phyloP scores from a whole-genome alignment of 306 rosid genomes.

The Prunus mongolica region DNA sequence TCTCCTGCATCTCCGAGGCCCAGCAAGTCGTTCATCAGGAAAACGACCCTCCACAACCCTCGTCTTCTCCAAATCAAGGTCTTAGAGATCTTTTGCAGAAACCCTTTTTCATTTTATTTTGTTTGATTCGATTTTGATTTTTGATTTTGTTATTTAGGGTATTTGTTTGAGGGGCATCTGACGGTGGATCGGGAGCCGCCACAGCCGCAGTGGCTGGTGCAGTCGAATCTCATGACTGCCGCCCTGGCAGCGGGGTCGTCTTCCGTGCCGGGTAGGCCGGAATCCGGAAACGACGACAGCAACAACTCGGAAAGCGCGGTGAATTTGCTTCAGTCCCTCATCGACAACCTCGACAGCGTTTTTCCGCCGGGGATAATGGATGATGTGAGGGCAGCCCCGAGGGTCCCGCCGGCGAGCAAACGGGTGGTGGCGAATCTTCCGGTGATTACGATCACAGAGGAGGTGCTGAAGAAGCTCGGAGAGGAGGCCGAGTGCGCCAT shows the following conservation, averaged over 20 bases:
- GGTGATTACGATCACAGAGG: conserved; percentile 64
- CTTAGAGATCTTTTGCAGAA: background rate
- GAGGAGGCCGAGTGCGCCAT: conserved; percentile 82
- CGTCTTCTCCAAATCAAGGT: conserved; percentile 49
- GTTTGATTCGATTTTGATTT: background rate
- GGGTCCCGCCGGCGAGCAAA: conserved; percentile 94
- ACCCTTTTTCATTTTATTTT: background rate
- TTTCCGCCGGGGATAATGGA: conserved; percentile 39
- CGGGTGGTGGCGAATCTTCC: conserved; percentile 89
- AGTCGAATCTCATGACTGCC: conserved; percentile 59
- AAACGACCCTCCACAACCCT: conserved; percentile 41
- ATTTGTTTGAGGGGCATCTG: conserved; percentile 93
- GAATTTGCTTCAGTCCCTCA: conserved; percentile 58
- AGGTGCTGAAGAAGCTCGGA: conserved; percentile 57
- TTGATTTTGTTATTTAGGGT: conserved; percentile 42
- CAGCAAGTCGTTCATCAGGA: conserved; percentile 55
- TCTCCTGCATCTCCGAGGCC: conserved; percentile 62
- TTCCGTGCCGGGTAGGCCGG: conserved; percentile 7
- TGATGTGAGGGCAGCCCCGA: conserved; percentile 48
- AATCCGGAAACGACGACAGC: conserved; percentile 5
- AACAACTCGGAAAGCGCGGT: conserved; percentile 38
- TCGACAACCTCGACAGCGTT: conserved; percentile 52
- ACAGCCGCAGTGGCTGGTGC: conserved; percentile 89
- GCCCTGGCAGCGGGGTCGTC: conserved; percentile 66
- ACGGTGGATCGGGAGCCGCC: conserved; percentile 93